Conservation (phyloP, 1,284 basidiomycete species). For the Meira miltonrushii region DNA sequence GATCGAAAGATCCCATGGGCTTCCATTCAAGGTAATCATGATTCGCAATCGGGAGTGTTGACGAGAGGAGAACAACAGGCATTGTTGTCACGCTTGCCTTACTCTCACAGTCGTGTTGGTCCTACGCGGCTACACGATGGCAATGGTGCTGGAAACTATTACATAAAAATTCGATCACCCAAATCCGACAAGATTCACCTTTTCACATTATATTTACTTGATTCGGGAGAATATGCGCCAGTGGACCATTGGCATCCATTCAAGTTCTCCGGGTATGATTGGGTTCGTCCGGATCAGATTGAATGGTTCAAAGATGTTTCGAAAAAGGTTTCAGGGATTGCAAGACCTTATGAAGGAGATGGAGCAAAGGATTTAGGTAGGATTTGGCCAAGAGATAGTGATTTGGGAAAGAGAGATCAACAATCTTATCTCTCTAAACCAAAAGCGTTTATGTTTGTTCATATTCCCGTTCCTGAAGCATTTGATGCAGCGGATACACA, state of each 20-base stretch:
- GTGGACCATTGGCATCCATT: conserved; percentile 27
- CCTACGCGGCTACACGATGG: conserved; percentile 76
- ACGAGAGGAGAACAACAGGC: conserved; percentile 59
- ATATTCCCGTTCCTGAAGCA: conserved; percentile 48
- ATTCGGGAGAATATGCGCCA: conserved; percentile 63
- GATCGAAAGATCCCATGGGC: conserved; percentile 78
- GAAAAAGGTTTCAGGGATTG: conserved; percentile 11
- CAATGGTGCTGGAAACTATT: conserved; percentile 54
- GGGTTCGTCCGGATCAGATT: conserved; percentile 39
- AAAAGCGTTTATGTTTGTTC: conserved; percentile 41
- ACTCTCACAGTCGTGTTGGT: conserved; percentile 72
- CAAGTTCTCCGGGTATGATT: conserved; percentile 36
- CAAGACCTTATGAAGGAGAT: conserved; percentile 34
- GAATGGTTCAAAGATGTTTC: conserved; percentile 31
- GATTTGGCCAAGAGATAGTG: conserved; percentile 11
- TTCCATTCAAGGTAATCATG: conserved; percentile 80
- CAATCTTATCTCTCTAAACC: conserved; percentile 22
- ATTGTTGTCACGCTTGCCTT: conserved; percentile 70
- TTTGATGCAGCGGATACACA: conserved; percentile 14
- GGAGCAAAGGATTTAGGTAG: conserved; percentile 22
- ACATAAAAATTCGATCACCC: conserved; percentile 20
- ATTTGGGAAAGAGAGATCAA: conserved; percentile 24
- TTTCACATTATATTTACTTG: conserved; percentile 84
- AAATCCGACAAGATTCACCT: conserved; percentile 64
- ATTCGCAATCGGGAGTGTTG: conserved; percentile 29